These are phyloP conservation scores for Gleditsia sinensis DNA, from an alignment of 306 rosid species.

Conservation along the genomic window DNA sequence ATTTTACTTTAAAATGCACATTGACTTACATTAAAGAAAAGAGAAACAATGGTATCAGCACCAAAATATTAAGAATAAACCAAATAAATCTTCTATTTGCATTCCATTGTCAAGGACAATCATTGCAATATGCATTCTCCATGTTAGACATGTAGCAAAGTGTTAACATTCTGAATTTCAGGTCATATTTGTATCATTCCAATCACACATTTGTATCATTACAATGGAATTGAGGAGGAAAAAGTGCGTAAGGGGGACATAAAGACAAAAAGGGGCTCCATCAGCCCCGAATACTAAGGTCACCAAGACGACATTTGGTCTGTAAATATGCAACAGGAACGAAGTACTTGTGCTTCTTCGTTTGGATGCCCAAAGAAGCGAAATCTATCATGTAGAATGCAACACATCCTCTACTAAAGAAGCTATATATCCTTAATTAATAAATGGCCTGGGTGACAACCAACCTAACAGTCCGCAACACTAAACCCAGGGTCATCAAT, in stretches of 20 bases:
- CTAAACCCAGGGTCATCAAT: constrained; percentile 32
- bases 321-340: constrained; percentile 4
- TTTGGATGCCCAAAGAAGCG: background rate
- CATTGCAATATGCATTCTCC: constrained; percentile 18
- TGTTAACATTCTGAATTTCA: background rate
- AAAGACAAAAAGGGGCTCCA: background rate
- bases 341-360: background rate
- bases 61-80: constrained; percentile 20
- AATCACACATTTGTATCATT: constrained; percentile 10
- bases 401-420: constrained; percentile 22
- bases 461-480: constrained; percentile 24
- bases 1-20: background rate
- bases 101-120: constrained; percentile 3
- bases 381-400: constrained; percentile 16
- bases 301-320: constrained; percentile 28
- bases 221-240: background rate
- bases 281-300: background rate
- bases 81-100: constrained; percentile 8
- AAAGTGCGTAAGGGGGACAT: constrained; percentile 9
- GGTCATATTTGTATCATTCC: background rate
- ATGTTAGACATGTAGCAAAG: background rate
- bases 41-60: constrained; percentile 11
- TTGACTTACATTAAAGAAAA: background rate
- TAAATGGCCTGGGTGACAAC: constrained; percentile 69
- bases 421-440: constrained; percentile 45